Percentiles rank a stretch among this genome's conserved stretches.
Conservation (phyloP, 768 basidiomycete species). For the Russula foetens region DNA sequence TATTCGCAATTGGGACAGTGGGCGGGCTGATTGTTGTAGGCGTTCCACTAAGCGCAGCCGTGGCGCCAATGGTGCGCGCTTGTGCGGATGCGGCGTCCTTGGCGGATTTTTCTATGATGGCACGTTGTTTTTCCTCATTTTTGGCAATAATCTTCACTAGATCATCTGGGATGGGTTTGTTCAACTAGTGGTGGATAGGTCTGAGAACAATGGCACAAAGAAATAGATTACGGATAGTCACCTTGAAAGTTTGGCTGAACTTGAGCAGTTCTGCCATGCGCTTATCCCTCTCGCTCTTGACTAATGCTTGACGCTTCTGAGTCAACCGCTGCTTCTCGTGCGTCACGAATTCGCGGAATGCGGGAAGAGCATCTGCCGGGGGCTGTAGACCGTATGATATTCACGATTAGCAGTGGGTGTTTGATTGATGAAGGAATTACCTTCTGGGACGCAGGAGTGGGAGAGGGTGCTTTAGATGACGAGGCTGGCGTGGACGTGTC, state of each 20-base stretch:
- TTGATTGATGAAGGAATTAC: conserved; percentile 28
- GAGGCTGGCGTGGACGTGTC: conserved; percentile 35
- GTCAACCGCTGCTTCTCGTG: conserved; percentile 85
- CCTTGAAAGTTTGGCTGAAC: conserved; percentile 94
- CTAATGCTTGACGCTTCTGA: conserved; percentile 82
- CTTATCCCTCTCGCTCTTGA: conserved; percentile 92
- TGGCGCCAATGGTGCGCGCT: conserved; percentile 53
- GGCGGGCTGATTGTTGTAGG: conserved; percentile 32
- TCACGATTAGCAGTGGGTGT: not conserved
- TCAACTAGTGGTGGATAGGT: conserved; percentile 45
- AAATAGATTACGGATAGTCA: conserved; percentile 27
- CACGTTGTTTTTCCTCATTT: conserved; percentile 83
- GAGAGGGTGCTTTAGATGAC: conserved; percentile 57
- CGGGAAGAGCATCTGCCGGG: conserved; percentile 67
- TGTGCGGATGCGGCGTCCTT: conserved; percentile 56
- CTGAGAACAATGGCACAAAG: not conserved
- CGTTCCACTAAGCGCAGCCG: conserved; percentile 36
- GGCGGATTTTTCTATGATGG: conserved; percentile 69
- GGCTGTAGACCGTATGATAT: conserved; percentile 34
- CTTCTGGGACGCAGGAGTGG: conserved; percentile 49
- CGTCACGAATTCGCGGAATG: conserved; percentile 89
- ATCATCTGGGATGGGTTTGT: conserved; percentile 92
- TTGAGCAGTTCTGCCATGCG: conserved; percentile 87
- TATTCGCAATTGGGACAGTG: conserved; percentile 29
- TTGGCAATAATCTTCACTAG: conserved; percentile 89